Conservation (phyloP, 2,329 filamentous ascomycete species). For the Alternaria panax region DNA sequence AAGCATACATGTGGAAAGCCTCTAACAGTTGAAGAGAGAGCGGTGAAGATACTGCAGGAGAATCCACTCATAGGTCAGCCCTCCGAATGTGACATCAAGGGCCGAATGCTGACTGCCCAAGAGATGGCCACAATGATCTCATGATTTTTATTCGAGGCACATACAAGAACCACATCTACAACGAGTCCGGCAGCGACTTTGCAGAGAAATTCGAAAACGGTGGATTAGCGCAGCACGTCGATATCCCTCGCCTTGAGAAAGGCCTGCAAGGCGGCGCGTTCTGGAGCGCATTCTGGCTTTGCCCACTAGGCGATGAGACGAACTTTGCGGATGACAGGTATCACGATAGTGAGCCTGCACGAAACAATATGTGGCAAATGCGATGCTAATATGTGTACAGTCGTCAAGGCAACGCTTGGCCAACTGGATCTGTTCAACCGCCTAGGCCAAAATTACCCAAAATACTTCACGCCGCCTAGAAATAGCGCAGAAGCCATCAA, state of each 20-base stretch:
- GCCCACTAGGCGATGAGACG: slow-evolving; percentile 69
- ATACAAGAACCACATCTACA: slow-evolving; percentile 81
- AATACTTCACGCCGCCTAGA: slow-evolving; percentile 70
- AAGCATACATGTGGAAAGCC: not conserved
- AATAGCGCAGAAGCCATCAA: slow-evolving; percentile 68
- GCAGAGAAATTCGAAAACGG: slow-evolving; percentile 76
- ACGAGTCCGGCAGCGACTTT: slow-evolving; percentile 64
- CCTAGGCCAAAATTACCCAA: slow-evolving; percentile 69
- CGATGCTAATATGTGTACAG: slow-evolving; percentile 44
- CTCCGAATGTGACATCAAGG: not conserved
- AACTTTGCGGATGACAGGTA: slow-evolving; percentile 80
- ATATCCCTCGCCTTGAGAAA: slow-evolving; percentile 75
- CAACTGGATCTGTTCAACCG: slow-evolving; percentile 78
- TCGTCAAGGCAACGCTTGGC: slow-evolving; percentile 71
- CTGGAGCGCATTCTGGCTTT: slow-evolving; percentile 86
- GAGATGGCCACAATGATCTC: slow-evolving; percentile 91
- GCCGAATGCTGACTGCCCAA: slow-evolving; percentile 23
- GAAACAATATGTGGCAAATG: not conserved
- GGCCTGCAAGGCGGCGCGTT: slow-evolving; percentile 86
- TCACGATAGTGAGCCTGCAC: slow-evolving; percentile 63
- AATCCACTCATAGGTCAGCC: slow-evolving; percentile 52
- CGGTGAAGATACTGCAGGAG: slow-evolving; percentile 44
- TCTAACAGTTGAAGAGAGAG: slow-evolving; percentile 42
- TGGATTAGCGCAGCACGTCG: slow-evolving; percentile 73
- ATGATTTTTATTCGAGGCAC: slow-evolving; percentile 72